Evolutionary conservation across 2,329 filamentous ascomycete genomes (phyloP).

Genomic region (Escovopsis sp.): DNA sequence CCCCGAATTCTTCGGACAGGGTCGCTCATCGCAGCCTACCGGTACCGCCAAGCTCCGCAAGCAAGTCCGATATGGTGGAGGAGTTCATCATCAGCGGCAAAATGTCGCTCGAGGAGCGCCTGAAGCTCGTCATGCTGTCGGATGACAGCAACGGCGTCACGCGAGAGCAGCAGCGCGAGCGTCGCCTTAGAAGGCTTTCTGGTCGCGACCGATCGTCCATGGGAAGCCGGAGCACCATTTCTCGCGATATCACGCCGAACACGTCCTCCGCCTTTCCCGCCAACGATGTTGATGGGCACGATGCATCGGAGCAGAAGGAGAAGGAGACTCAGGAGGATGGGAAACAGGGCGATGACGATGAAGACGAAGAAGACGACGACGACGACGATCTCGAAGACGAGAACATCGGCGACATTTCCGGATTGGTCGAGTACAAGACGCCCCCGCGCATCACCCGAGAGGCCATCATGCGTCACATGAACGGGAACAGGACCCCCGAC

Average conservation of each 20-base stretch:
- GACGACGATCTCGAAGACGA: constrained; percentile 43
- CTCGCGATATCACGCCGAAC: constrained; percentile 3
- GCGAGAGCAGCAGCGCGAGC: constrained; percentile 51
- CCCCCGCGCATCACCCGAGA: constrained; percentile 79
- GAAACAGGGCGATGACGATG: constrained; percentile 38
- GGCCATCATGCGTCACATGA: constrained; percentile 79
- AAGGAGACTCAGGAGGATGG: constrained; percentile 17
- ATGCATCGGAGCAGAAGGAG: constrained; percentile 33
- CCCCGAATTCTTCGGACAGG: constrained; percentile 58
- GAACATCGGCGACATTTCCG: constrained; percentile 42
- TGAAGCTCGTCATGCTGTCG: constrained; percentile 79
- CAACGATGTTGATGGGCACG: constrained; percentile 36
- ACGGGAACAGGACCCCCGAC: constrained; percentile 43
- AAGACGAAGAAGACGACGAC: constrained; percentile 34
- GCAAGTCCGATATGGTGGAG: constrained; percentile 52
- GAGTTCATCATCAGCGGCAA: constrained; percentile 58
- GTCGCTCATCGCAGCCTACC: constrained; percentile 56
- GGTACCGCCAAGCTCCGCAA: constrained; percentile 49
- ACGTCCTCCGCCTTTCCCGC: constrained; percentile 15
- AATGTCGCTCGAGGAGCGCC: constrained; percentile 73
- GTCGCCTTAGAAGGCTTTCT: constrained; percentile 49
- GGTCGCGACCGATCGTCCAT: constrained; percentile 27
- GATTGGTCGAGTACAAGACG: constrained; percentile 47
- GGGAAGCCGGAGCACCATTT: constrained; percentile 4
- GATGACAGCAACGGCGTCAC: constrained; percentile 41